Percentiles rank a stretch among this genome's conserved stretches.
Conservation (phyloP, 495 filamentous ascomycete species). For the Articulospora tetracladia region DNA sequence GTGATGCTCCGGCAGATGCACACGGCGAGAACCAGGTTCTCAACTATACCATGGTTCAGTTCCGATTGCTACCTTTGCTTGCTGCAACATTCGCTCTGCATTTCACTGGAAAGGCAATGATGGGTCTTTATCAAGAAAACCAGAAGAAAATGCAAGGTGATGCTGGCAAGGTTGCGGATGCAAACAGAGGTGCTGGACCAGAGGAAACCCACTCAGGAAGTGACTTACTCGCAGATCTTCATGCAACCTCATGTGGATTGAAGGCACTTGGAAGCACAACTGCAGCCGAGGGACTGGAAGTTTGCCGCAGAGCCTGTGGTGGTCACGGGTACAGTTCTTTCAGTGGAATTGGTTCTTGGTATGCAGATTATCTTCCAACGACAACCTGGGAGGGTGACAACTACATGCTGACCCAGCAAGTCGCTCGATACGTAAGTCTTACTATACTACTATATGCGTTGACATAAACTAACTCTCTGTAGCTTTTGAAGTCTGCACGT, state of each 20-base stretch:
- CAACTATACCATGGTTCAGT: constrained; percentile 75
- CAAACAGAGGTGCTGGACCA: constrained; percentile 56
- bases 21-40: constrained; percentile 60
- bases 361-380: constrained; percentile 66
- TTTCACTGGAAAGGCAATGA: constrained; percentile 68
- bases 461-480: neutral
- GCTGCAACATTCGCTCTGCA: constrained; percentile 73
- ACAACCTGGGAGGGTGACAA: constrained; percentile 70
- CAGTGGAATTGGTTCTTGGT: constrained; percentile 59
- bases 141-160: constrained; percentile 52
- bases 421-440: constrained; percentile 54
- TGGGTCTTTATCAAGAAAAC: constrained; percentile 60
- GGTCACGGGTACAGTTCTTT: constrained; percentile 72
- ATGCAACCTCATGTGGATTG: constrained; percentile 69
- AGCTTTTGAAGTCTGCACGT: constrained; percentile 45
- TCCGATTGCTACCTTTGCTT: constrained; percentile 62
- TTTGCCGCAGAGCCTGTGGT: constrained; percentile 67
- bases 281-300: constrained; percentile 65
- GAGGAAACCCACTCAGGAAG: constrained; percentile 61
- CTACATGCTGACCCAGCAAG: constrained; percentile 76
- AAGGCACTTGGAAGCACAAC: constrained; percentile 66
- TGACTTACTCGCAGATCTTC: constrained; percentile 66
- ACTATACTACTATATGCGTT: neutral
- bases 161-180: constrained; percentile 33
- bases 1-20: constrained; percentile 48